These are phyloP conservation scores for Clitopilus passeckerianus DNA, from an alignment of 768 basidiomycete species.

Conservation along the genomic window DNA sequence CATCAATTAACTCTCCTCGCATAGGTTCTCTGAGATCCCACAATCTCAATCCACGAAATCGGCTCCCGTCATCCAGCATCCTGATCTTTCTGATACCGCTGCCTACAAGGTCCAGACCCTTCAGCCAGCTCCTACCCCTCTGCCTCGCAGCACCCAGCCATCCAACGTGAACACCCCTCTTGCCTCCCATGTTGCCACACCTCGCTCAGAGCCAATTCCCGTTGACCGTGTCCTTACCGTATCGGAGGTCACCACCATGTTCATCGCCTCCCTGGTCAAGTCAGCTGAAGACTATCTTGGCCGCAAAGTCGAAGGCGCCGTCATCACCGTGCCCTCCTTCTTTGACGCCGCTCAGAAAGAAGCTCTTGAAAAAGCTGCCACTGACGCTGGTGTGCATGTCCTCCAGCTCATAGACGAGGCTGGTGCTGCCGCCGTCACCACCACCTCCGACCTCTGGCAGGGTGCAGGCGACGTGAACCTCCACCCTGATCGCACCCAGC, in stretches of 20 bases:
- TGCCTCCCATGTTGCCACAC: slow-evolving; percentile 64
- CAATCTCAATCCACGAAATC: slow-evolving; percentile 49
- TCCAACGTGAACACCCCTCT: slow-evolving; percentile 57
- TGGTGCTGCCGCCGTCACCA: slow-evolving; percentile 65
- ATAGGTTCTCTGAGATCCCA: slow-evolving; percentile 72
- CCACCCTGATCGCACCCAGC: slow-evolving; percentile 63
- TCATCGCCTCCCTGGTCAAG: slow-evolving; percentile 77
- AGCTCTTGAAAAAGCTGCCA: slow-evolving; percentile 70
- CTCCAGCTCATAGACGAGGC: slow-evolving; percentile 86
- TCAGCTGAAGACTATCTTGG: slow-evolving; percentile 93
- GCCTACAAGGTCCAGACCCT: slow-evolving; percentile 84
- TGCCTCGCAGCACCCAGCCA: slow-evolving; percentile 39
- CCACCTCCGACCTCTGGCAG: slow-evolving; percentile 39
- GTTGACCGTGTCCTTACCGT: slow-evolving; percentile 72
- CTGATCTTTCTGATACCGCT: slow-evolving; percentile 61
- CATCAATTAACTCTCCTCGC: not conserved
- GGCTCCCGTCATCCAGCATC: slow-evolving; percentile 75
- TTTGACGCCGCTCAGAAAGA: slow-evolving; percentile 66
- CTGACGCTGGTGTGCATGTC: slow-evolving; percentile 77
- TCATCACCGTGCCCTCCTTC: slow-evolving; percentile 76
- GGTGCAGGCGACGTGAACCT: slow-evolving; percentile 24
- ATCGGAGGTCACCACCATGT: slow-evolving; percentile 79
- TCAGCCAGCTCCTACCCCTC: slow-evolving; percentile 69
- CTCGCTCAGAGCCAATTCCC: slow-evolving; percentile 66
- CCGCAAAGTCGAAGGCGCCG: slow-evolving; percentile 70